These are phyloP conservation scores for Athelia psychrophila DNA, from an alignment of 1,284 basidiomycete species.

Conservation along the genomic window DNA sequence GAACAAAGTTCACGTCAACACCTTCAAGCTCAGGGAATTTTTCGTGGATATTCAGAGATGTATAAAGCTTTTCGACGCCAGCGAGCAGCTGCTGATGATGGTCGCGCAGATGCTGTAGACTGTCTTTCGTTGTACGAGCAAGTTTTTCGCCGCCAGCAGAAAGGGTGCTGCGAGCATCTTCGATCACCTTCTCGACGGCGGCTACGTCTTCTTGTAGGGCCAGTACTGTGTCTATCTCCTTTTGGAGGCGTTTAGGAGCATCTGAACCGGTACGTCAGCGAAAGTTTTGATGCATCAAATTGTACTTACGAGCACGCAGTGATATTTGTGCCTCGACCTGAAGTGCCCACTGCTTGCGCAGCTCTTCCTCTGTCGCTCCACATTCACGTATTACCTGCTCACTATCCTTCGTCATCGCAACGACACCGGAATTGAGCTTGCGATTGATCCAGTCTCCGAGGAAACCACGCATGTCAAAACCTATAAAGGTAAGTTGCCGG, in stretches of 20 bases:
- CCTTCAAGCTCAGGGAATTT: slow-evolving; percentile 11
- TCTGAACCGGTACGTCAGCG: slow-evolving; percentile 6
- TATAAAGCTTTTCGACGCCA: slow-evolving; percentile 11
- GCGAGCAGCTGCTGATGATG: neutral
- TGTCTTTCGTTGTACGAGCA: slow-evolving; percentile 8
- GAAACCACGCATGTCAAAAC: slow-evolving; percentile 6
- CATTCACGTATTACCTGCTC: neutral
- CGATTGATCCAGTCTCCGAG: slow-evolving; percentile 20
- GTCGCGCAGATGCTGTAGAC: slow-evolving; percentile 17
- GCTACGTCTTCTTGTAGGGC: slow-evolving; percentile 13
- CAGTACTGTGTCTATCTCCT: slow-evolving; percentile 12
- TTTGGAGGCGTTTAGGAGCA: slow-evolving; percentile 12
- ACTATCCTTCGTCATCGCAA: neutral
- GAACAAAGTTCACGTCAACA: slow-evolving; percentile 27
- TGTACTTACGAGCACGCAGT: slow-evolving; percentile 12
- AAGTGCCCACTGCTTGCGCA: slow-evolving; percentile 10
- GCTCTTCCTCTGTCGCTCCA: neutral
- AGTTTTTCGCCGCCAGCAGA: neutral
- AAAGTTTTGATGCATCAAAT: neutral
- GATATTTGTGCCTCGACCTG: slow-evolving; percentile 13
- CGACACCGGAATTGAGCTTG: neutral
- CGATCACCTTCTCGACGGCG: slow-evolving; percentile 4
- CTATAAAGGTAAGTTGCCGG: slow-evolving; percentile 18
- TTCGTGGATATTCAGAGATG: slow-evolving; percentile 14
- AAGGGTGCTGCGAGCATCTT: slow-evolving; percentile 1